Evolutionary conservation across 1,139 yeast species (phyloP).

Genomic region (Taiozyma onychis): DNA sequence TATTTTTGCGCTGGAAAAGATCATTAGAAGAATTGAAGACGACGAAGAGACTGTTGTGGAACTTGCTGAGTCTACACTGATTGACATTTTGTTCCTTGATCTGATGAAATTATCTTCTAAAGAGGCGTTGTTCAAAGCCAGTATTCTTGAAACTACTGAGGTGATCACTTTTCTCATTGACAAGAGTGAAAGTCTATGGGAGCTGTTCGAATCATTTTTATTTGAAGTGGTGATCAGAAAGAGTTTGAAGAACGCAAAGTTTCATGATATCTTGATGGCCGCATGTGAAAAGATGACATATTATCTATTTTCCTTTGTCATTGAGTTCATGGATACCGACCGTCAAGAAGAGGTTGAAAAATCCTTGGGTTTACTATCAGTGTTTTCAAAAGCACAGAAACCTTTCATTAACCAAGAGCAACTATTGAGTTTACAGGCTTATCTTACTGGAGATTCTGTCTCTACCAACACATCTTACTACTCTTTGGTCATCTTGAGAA

Average conservation of each 20-base stretch:
- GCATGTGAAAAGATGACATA: slow-evolving; percentile 24
- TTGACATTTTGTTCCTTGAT: slow-evolving; percentile 40
- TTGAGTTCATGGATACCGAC: slow-evolving; percentile 26
- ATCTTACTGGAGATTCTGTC: slow-evolving; percentile 41
- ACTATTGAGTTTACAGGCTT: slow-evolving; percentile 55
- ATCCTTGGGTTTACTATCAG: slow-evolving; percentile 44
- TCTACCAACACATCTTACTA: slow-evolving; percentile 38
- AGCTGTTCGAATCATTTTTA: slow-evolving; percentile 40
- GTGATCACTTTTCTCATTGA: slow-evolving; percentile 15
- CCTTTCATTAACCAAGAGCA: slow-evolving; percentile 57
- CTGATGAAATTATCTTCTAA: slow-evolving; percentile 9
- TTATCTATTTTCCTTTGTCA: slow-evolving; percentile 24
- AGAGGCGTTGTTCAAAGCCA: slow-evolving; percentile 12
- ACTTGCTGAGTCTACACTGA: slow-evolving; percentile 35
- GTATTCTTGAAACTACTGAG: slow-evolving; percentile 8
- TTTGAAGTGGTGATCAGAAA: slow-evolving; percentile 34
- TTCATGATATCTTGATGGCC: slow-evolving; percentile 18
- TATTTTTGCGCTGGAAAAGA: slow-evolving; percentile 40
- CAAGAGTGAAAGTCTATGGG: slow-evolving; percentile 32
- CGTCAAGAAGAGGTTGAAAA: slow-evolving; percentile 26
- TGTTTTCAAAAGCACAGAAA: slow-evolving; percentile 46
- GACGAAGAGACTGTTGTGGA: slow-evolving; percentile 59
- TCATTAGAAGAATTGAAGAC: slow-evolving; percentile 56
- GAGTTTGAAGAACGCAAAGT: slow-evolving; percentile 21
- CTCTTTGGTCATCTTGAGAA: slow-evolving; percentile 48